phyloP scores from a whole-genome alignment of 2,329 filamentous ascomycete species.

The Neobulgaria alba region DNA sequence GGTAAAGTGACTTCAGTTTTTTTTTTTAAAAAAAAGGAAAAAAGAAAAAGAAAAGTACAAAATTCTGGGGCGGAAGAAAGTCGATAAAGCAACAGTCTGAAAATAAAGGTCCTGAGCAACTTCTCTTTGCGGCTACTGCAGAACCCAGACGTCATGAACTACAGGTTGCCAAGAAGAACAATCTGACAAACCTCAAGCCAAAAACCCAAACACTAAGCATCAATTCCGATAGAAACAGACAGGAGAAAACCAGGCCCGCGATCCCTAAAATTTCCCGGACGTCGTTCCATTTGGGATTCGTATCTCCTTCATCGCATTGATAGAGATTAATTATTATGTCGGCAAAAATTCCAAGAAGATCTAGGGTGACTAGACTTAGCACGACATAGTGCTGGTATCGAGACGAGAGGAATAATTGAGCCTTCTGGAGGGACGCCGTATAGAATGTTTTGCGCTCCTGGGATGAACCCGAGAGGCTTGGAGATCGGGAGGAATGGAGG shows the following conservation, averaged over 20 bases:
- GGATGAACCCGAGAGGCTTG: not conserved
- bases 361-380: constrained; percentile 39
- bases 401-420: constrained; percentile 31
- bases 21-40: too few species aligned
- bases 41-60: too few species aligned
- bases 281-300: constrained; percentile 26
- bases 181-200: constrained; percentile 50
- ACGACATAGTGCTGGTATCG: constrained; percentile 41
- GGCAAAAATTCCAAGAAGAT: constrained; percentile 43
- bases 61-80: too few species aligned
- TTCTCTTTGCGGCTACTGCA: too few species aligned
- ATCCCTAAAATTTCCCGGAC: constrained; percentile 38
- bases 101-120: too few species aligned
- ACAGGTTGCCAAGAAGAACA: too few species aligned
- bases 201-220: constrained; percentile 51
- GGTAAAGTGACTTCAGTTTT: too few species aligned
- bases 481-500: constrained; percentile 6
- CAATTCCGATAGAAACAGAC: constrained; percentile 57
- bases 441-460: constrained; percentile 5
- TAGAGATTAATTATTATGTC: constrained; percentile 42
- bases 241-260: constrained; percentile 50
- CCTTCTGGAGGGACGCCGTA: constrained; percentile 7
- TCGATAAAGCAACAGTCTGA: too few species aligned
- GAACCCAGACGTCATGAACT: too few species aligned
- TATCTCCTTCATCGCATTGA: constrained; percentile 34